Base-by-base conservation (phyloP, 2,329 filamentous ascomycete genomes). In the Elsinoe arachidis region DNA sequence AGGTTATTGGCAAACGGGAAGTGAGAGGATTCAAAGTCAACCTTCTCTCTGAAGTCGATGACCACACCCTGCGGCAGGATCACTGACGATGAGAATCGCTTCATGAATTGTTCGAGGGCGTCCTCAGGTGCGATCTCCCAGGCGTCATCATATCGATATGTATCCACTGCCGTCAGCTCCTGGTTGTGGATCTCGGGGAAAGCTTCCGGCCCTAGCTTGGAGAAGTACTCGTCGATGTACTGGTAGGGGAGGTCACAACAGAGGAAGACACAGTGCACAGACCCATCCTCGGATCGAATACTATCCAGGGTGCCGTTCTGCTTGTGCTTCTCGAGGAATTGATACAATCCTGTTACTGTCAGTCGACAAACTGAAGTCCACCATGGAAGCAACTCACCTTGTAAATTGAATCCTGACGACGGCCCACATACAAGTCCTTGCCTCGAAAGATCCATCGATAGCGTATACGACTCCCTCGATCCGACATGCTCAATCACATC, bases 191-290 rank as follows among this genome's bases (percentile, higher is more conserved):
- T 79, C 0, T 74, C 66, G 2, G 73, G 76, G 65, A 82, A 82
- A 52, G 76, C 67, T 2, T 70, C 68, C 1, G 71, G 61, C 1
- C 72, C 74, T 6, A 83, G 67, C 61, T 80, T 81, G 19, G 77
- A 70, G 62, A 82, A 83, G 63, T 83, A 82, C 61, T 80, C 78
- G 17, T 74, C 69, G 51, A 83, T 75, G 59, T 83, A 84, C 64
- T 84, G 81, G 61, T 85, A 84, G 0, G 82, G 82, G 23, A 85
- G 61, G 58, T 85, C 82, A 58, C 81, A 84, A 68, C 81, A 85
- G 2, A 84, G 66, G 65, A 85, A 85, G 0, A 81, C 80, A 46
- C 78, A 81, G 59, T 78, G 73, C 1, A 79, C 70, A 52, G 74
- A 68, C 1, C 78, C 77, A 33, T 76, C 72, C 0, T 69, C 65